Conservation (phyloP, 2,329 filamentous ascomycete genomes). For the Apiospora malaysiana region DNA sequence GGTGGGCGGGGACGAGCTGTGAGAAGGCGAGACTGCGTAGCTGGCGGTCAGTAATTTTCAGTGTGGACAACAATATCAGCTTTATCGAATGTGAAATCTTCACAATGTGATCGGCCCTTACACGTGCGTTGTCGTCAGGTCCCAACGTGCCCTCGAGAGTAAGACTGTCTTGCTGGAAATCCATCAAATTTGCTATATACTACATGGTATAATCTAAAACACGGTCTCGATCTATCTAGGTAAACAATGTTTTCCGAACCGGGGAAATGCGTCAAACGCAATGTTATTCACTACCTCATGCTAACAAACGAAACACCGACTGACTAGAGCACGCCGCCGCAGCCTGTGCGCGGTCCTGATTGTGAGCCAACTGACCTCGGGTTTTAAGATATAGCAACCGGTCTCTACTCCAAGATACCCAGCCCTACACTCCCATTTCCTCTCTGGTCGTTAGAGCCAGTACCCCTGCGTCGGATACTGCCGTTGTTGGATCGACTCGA, state of each 20-base stretch:
- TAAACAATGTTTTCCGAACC: not conserved
- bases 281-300: not conserved
- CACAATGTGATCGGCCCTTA: not conserved
- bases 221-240: not conserved
- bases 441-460: not conserved
- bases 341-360: not conserved
- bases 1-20: not conserved
- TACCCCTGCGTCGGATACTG: not conserved
- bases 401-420: constrained; percentile 5
- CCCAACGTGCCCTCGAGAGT: not conserved
- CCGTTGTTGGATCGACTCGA: not conserved
- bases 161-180: not conserved
- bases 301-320: not conserved
- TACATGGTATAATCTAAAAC: not conserved
- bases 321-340: not conserved
- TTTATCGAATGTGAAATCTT: not conserved
- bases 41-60: not conserved
- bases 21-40: not conserved
- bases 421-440: not conserved
- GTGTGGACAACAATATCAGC: not conserved
- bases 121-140: no score
- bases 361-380: not conserved
- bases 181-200: not conserved
- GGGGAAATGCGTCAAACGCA: constrained; percentile 1
- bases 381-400: not conserved